Conservation (phyloP, 345 rosid species). For the Lepidium africanum region DNA sequence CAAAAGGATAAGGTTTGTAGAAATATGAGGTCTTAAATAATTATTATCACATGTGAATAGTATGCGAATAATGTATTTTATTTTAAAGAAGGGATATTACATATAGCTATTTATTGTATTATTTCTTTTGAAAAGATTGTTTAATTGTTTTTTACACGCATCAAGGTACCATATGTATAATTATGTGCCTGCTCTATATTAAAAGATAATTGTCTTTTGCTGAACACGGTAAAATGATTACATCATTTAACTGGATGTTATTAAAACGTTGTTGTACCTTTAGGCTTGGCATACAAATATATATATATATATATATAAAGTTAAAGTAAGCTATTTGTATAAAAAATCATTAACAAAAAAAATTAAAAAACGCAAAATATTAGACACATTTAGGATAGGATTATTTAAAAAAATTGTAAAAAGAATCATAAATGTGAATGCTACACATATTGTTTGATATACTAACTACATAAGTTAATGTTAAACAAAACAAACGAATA, state of each 20-base stretch:
- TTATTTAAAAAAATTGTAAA: not conserved
- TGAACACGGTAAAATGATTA: not conserved
- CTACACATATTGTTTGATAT: not conserved
- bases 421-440: not conserved
- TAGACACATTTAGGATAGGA: not conserved
- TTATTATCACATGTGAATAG: slow-evolving; percentile 8
- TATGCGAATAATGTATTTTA: not conserved
- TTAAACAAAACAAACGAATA: not conserved
- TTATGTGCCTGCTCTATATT: not conserved
- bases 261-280: not conserved
- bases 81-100: slow-evolving; percentile 4
- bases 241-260: not conserved
- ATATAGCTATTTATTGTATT: not conserved
- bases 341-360: too few relatives aligned
- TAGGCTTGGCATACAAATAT: not conserved
- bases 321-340: not conserved
- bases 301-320: too few relatives aligned
- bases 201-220: not conserved
- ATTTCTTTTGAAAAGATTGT: slow-evolving; percentile 1
- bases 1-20: not conserved
- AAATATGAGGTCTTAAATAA: not conserved
- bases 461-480: not conserved
- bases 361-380: not conserved
- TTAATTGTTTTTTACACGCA: slow-evolving; percentile 1
- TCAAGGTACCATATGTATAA: slow-evolving; percentile 13